Conservation (phyloP, 306 rosid genomes). For the Quercus parvula region DNA sequence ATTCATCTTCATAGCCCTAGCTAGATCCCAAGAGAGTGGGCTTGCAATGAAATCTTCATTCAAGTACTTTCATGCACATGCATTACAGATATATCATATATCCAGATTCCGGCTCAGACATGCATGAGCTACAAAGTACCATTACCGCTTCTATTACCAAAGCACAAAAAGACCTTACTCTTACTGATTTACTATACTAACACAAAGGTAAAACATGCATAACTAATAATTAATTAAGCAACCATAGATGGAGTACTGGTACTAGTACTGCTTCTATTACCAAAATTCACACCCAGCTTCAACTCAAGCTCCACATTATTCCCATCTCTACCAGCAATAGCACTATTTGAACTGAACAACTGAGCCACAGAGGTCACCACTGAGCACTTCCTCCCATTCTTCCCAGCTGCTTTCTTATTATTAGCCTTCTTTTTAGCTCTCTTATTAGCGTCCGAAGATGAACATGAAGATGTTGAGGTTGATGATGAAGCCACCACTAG, state of each 20-base stretch:
- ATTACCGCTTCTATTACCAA: neutral
- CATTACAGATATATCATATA: neutral
- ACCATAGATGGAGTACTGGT: neutral
- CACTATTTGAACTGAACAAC: constrained; percentile 42
- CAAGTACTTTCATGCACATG: neutral
- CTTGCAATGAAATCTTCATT: neutral
- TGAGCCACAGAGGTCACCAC: constrained; percentile 65
- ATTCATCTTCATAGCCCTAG: neutral
- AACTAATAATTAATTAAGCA: neutral
- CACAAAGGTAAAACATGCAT: too few species aligned
- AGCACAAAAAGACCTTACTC: neutral
- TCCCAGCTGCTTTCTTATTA: neutral
- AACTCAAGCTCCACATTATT: constrained; percentile 40
- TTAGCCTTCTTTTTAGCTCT: neutral
- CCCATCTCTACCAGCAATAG: neutral
- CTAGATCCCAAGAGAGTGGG: neutral
- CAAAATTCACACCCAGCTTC: constrained; percentile 37
- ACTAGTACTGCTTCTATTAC: neutral
- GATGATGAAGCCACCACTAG: constrained; percentile 16
- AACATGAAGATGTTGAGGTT: constrained; percentile 15
- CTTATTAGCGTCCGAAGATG: constrained; percentile 6
- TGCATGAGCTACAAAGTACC: neutral
- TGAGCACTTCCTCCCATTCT: constrained; percentile 29
- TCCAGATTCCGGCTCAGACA: neutral
- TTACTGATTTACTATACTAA: too few species aligned